Evolutionary conservation across 306 rosid genomes (phyloP).

Genomic region (Dalbergia cultrata): DNA sequence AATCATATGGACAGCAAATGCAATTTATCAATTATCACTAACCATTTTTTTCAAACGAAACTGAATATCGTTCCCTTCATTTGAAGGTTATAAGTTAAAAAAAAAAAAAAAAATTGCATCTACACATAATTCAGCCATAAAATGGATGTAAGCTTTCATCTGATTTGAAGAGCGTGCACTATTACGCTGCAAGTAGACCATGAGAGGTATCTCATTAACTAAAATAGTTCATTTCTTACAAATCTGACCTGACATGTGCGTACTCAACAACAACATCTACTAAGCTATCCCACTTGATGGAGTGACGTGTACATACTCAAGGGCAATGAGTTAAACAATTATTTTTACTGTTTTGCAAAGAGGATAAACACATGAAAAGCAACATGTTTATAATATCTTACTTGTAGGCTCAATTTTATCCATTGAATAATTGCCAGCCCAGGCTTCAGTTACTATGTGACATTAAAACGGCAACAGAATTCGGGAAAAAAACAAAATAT

Average conservation of each 20-base stretch:
- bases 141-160: slow-evolving; percentile 13
- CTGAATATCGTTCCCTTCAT: slow-evolving; percentile 10
- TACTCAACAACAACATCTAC: background rate
- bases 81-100: background rate
- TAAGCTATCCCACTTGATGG: no score
- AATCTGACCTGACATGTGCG: slow-evolving; percentile 11
- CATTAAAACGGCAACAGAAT: slow-evolving; percentile 43
- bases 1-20: slow-evolving; percentile 9
- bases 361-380: slow-evolving; percentile 16
- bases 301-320: slow-evolving; percentile 14
- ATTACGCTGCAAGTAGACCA: slow-evolving; percentile 9
- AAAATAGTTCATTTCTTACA: slow-evolving; percentile 29
- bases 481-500: slow-evolving; percentile 41
- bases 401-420: slow-evolving; percentile 43
- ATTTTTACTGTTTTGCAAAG: slow-evolving; percentile 18
- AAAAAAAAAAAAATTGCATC: background rate
- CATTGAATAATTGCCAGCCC: slow-evolving; percentile 42
- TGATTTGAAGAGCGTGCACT: slow-evolving; percentile 29
- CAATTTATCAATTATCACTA: slow-evolving; percentile 9
- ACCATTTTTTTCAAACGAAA: slow-evolving; percentile 35
- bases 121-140: slow-evolving; percentile 22
- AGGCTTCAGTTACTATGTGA: slow-evolving; percentile 41
- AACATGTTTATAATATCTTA: slow-evolving; percentile 30
- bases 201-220: slow-evolving; percentile 23
- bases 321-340: slow-evolving; percentile 22